These are phyloP conservation scores for Hortiboletus campestris DNA, from an alignment of 768 basidiomycete species.

Conservation along the genomic window DNA sequence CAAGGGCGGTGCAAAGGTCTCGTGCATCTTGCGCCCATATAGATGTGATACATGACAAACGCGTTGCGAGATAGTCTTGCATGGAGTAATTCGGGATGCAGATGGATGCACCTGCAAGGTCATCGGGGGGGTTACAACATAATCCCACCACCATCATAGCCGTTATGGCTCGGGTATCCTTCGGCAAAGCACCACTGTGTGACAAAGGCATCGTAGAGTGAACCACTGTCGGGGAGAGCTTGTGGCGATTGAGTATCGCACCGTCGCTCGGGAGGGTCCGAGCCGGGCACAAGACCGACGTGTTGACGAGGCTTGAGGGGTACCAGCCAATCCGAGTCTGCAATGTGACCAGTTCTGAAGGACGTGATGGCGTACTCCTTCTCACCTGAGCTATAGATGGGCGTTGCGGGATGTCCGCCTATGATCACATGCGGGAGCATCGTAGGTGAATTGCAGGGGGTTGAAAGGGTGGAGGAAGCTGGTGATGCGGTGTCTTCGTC, in stretches of 20 bases:
- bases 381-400: not conserved
- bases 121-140: constrained; percentile 12
- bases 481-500: constrained; percentile 24
- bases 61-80: not conserved
- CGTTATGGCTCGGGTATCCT: constrained; percentile 25
- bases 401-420: constrained; percentile 25
- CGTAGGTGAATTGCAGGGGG: constrained; percentile 22
- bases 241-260: not conserved
- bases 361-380: not conserved
- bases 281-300: not conserved
- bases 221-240: constrained; percentile 22
- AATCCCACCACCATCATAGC: constrained; percentile 15
- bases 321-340: constrained; percentile 26
- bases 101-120: not conserved
- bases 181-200: constrained; percentile 69
- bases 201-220: constrained; percentile 59
- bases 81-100: not conserved
- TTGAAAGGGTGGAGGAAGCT: constrained; percentile 28
- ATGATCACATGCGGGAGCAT: constrained; percentile 26
- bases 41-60: not conserved
- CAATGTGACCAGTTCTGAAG: constrained; percentile 1
- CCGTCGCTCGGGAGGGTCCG: constrained; percentile 24
- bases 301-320: not conserved
- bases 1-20: not conserved
- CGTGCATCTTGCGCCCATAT: not conserved